These are phyloP conservation scores for Sporothrix protearum DNA, from an alignment of 2,329 filamentous ascomycete genomes.

Conservation along the genomic window DNA sequence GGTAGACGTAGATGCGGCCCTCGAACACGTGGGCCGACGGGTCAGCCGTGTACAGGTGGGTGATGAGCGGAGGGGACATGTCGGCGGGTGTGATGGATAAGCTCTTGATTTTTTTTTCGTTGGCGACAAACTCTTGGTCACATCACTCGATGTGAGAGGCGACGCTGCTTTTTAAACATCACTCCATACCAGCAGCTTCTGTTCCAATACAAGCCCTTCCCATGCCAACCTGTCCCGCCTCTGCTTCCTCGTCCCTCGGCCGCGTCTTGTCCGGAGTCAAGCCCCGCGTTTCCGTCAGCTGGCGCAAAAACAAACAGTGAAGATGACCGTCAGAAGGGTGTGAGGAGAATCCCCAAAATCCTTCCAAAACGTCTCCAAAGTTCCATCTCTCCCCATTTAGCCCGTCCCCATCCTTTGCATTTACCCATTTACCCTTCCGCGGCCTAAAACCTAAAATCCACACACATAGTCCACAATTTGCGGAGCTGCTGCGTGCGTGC, in stretches of 20 bases:
- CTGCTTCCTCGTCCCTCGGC: background rate
- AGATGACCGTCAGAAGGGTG: background rate
- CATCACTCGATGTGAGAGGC: too few species aligned
- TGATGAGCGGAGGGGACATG: slow-evolving; percentile 60
- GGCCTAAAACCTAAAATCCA: background rate
- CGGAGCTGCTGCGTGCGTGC: background rate
- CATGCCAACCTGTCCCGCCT: background rate
- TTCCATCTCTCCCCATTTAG: slow-evolving; percentile 10
- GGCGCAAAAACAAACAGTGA: background rate
- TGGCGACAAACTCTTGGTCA: too few species aligned
- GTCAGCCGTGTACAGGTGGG: slow-evolving; percentile 74
- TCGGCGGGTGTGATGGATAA: background rate
- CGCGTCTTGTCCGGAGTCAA: background rate
- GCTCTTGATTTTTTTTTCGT: background rate
- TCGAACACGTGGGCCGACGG: slow-evolving; percentile 79
- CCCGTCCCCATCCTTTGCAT: slow-evolving; percentile 8
- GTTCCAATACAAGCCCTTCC: background rate
- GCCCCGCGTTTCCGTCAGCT: slow-evolving; percentile 18
- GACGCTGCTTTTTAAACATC: background rate
- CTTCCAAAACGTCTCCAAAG: too few species aligned
- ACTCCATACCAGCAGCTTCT: background rate
- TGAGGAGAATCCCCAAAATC: background rate
- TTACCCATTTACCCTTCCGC: slow-evolving; percentile 20
- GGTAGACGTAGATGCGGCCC: slow-evolving; percentile 72
- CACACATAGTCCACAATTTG: slow-evolving; percentile 6